These are phyloP conservation scores for Phytophthora nicotianae DNA, from an alignment of 352 stramenopile genomes.

Conservation along the genomic window DNA sequence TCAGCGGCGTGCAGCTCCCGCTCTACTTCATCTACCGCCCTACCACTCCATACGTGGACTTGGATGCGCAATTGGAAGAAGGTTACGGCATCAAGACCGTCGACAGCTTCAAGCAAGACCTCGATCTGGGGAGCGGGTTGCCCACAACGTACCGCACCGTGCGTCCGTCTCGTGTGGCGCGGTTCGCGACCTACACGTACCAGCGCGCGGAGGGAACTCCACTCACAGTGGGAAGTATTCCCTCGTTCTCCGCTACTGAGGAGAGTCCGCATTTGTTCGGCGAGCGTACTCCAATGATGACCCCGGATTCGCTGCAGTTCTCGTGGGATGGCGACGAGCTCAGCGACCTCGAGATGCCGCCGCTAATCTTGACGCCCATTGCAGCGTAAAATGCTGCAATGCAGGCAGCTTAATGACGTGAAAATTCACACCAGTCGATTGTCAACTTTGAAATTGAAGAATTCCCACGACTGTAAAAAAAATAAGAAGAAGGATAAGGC, in stretches of 20 bases:
- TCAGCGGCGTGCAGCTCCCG: constrained; percentile 51
- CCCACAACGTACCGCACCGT: constrained; percentile 28
- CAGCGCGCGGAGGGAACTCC: constrained; percentile 32
- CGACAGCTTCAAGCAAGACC: constrained; percentile 15
- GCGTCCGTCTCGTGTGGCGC: constrained; percentile 31
- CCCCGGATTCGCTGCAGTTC: constrained; percentile 16
- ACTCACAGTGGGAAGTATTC: constrained; percentile 15
- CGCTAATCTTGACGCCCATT: constrained; percentile 29
- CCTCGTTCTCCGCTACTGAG: constrained; percentile 22
- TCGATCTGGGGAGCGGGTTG: constrained; percentile 4
- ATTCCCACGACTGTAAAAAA: constrained; percentile 22
- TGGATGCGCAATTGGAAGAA: constrained; percentile 29
- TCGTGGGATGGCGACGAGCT: constrained; percentile 12
- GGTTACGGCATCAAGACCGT: constrained; percentile 21
- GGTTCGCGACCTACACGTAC: constrained; percentile 26
- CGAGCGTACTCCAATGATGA: constrained; percentile 16
- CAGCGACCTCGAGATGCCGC: constrained; percentile 28
- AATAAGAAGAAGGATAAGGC: constrained; percentile 13
- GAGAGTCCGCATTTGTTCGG: constrained; percentile 21
- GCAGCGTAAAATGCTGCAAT: constrained; percentile 17
- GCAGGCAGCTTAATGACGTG: constrained; percentile 5
- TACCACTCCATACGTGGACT: constrained; percentile 19
- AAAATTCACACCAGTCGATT: constrained; percentile 1
- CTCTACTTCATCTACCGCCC: constrained; percentile 61
- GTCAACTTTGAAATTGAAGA: constrained; percentile 19